Evolutionary conservation across 768 basidiomycete species (phyloP).

Genomic region (Pleurotus sapidus): DNA sequence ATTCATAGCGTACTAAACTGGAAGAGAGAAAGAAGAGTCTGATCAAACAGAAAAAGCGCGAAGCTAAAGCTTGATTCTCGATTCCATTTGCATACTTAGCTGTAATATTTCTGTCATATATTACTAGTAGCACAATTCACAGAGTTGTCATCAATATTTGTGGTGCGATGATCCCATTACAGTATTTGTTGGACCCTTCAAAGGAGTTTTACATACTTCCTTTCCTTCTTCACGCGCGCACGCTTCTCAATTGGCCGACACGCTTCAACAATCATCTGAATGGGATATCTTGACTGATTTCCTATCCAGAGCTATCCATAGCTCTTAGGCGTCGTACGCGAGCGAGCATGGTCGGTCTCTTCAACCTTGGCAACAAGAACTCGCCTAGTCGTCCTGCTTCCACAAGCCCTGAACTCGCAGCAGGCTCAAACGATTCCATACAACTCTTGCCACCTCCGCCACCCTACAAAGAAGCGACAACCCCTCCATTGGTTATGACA

Average conservation of each 20-base stretch:
- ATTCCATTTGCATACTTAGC: no score
- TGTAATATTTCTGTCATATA: no score
- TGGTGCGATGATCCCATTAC: no score
- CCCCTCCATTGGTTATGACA: constrained; percentile 30
- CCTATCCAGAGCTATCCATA: constrained; percentile 5
- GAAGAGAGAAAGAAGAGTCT: constrained; percentile 57
- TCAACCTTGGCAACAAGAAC: neutral
- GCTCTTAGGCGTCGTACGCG: neutral
- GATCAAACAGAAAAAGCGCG: constrained; percentile 48
- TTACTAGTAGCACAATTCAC: no score
- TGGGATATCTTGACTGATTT: constrained; percentile 21
- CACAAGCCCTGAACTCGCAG: neutral
- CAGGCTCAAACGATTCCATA: neutral
- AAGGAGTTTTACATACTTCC: neutral
- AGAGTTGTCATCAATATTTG: no score
- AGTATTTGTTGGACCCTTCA: no score
- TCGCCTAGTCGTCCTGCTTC: neutral
- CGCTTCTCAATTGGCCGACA: neutral
- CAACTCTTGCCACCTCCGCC: constrained; percentile 22
- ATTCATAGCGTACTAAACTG: constrained; percentile 54
- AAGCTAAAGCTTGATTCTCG: constrained; percentile 20
- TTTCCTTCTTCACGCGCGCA: neutral
- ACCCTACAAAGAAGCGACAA: constrained; percentile 26
- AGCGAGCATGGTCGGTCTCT: constrained; percentile 8
- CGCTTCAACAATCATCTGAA: constrained; percentile 15